Conservation (phyloP, 495 filamentous ascomycete genomes). For the Aspergillus carlsbadensis region DNA sequence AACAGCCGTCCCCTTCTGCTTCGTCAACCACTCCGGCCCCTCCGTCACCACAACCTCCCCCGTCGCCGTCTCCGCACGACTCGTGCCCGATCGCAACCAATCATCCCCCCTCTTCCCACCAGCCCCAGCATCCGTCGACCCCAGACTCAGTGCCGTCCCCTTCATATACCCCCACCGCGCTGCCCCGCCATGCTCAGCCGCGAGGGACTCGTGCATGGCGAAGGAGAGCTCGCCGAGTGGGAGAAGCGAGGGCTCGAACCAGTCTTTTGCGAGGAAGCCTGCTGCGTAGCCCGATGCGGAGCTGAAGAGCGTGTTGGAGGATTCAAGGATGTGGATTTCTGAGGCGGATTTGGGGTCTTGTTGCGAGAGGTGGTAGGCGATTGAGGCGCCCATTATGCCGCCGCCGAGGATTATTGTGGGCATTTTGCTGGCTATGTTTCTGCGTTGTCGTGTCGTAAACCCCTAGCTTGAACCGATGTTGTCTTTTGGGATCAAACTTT, state of each 20-base stretch:
- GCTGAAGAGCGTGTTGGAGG: constrained; percentile 62
- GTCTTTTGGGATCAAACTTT: no score
- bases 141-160: constrained; percentile 59
- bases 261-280: constrained; percentile 74
- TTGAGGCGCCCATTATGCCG: constrained; percentile 78
- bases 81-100: constrained; percentile 63
- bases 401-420: constrained; percentile 71
- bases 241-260: constrained; percentile 57
- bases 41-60: constrained; percentile 4
- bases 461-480: no score
- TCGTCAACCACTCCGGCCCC: constrained; percentile 59
- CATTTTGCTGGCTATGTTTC: constrained; percentile 26
- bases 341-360: constrained; percentile 35
- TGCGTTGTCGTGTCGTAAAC: not conserved
- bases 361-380: constrained; percentile 67
- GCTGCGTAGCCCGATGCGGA: constrained; percentile 72
- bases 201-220: constrained; percentile 62
- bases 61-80: constrained; percentile 57
- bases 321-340: constrained; percentile 68
- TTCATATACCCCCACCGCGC: constrained; percentile 68
- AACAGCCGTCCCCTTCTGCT: constrained; percentile 45
- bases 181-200: constrained; percentile 57
- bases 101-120: constrained; percentile 49
- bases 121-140: constrained; percentile 27
- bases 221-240: constrained; percentile 67